Evolutionary conservation across 345 rosid species (phyloP), one percentile per base, ranked within the genome.

Genomic region (Hevea brasiliensis): DNA sequence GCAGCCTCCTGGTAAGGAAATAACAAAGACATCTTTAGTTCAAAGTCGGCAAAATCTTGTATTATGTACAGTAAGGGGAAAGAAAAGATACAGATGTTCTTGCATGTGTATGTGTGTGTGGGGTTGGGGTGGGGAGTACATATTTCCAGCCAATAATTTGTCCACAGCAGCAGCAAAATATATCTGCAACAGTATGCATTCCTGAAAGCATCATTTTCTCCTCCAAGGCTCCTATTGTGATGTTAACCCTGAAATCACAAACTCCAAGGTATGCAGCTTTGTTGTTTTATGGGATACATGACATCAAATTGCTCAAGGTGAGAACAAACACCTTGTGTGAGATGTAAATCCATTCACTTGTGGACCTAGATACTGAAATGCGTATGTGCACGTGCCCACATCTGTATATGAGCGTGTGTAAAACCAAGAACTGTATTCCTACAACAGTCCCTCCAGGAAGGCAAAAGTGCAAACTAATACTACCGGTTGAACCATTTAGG

Each of bases 131-230:
- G 59, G 65, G 60, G 75, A 59, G 76, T 88, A 91, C 98, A 51
- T 91, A 93, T 93, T 93, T 93, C 98, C 98, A 91, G 79, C 98
- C 98, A 74, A 91, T 87, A 61, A 84, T 87, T 72, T 89, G 96
- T 74, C 97, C 96, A 42, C 98, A 93, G 44, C 87, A 87, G 81
- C 98, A 93, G 78, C 98, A 93, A 85, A 83, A 93, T 53, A 87
- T 81, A 78, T 93, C 98, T 15, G 90, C 89, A 29, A 91, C 97
- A 2, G 94, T 91, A 48, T 93, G 96, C 87, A 89, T 61, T 63
- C 98, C 92, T 2, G 97, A 87, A 44, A 87, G 85, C 96, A 91
- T 91, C 88, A 78, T 40, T 65, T 97, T 83, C 81, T 93, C 94
- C 80, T 91, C 96, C 26, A 78, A 54, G 57, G 90, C 77, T 75